Conservation (phyloP, 192 early-diverging fungal species). For the Rhizophagus sp. region DNA sequence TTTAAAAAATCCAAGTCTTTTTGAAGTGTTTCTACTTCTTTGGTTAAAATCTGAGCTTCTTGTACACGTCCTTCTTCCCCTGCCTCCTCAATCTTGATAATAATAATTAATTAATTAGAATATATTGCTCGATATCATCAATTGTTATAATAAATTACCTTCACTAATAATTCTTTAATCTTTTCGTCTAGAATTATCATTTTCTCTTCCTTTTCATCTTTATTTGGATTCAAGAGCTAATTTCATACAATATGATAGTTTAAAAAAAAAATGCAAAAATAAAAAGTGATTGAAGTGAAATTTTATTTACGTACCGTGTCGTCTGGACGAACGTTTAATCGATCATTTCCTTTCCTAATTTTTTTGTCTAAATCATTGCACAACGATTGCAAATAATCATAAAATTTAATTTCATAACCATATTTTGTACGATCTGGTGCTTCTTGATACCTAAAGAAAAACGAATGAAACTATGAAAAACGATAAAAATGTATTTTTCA, state of each 20-base stretch:
- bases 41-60: slow-evolving; percentile 65
- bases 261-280: neutral
- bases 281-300: neutral
- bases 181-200: slow-evolving; percentile 81
- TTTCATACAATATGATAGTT: neutral
- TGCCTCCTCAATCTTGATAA: slow-evolving; percentile 60
- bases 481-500: neutral
- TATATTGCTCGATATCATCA: neutral
- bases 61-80: slow-evolving; percentile 76
- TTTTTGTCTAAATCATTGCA: slow-evolving; percentile 69
- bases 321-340: slow-evolving; percentile 65
- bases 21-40: slow-evolving; percentile 69
- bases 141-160: slow-evolving; percentile 32
- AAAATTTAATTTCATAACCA: slow-evolving; percentile 76
- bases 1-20: slow-evolving; percentile 58
- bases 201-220: slow-evolving; percentile 80
- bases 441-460: slow-evolving; percentile 54
- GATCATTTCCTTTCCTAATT: slow-evolving; percentile 68
- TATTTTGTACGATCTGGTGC: slow-evolving; percentile 66
- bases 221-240: slow-evolving; percentile 58
- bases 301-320: slow-evolving; percentile 48
- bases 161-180: slow-evolving; percentile 64
- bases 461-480: neutral
- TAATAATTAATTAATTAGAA: neutral
- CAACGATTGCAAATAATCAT: slow-evolving; percentile 62